These are phyloP conservation scores for Kwoniella pini DNA, from an alignment of 768 basidiomycete species.

Conservation along the genomic window DNA sequence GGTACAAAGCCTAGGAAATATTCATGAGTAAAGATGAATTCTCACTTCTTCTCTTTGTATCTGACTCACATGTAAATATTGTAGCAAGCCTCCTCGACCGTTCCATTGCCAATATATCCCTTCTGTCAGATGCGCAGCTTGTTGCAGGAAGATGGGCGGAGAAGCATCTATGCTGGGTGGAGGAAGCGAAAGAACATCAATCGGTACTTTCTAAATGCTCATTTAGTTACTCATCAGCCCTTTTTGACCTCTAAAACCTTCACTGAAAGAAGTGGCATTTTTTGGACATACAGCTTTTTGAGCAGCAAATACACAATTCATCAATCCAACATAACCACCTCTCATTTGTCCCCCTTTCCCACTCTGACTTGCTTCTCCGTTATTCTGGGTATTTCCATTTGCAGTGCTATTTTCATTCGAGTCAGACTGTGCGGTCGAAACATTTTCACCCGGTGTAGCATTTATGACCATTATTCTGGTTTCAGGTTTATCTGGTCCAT, in stretches of 20 bases:
- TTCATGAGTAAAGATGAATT: too few species aligned
- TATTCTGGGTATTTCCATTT: constrained; percentile 11
- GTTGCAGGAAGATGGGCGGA: constrained; percentile 79
- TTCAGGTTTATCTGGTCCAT: constrained; percentile 53
- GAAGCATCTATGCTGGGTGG: constrained; percentile 71
- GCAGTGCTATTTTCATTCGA: background rate
- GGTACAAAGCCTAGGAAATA: constrained; percentile 87
- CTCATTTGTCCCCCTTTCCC: constrained; percentile 48
- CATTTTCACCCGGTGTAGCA: constrained; percentile 70
- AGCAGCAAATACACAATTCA: constrained; percentile 99
- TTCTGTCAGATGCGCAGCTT: constrained; percentile 91
- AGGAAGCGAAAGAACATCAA: constrained; percentile 86
- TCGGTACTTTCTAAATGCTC: constrained; percentile 77
- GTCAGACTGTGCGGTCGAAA: background rate
- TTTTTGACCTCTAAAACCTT: background rate
- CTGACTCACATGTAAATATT: constrained; percentile 42
- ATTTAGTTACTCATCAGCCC: background rate
- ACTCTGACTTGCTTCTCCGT: constrained; percentile 2
- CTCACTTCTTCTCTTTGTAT: too few species aligned
- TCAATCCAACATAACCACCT: constrained; percentile 88
- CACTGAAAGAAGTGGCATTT: background rate
- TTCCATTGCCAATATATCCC: constrained; percentile 79
- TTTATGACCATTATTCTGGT: constrained; percentile 76
- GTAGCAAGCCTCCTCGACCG: constrained; percentile 39
- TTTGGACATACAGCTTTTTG: constrained; percentile 77